Evolutionary conservation across 75 land plant genomes (phyloP), one percentile per base, ranked within the genome.

Genomic region (Cupressus sempervirens): DNA sequence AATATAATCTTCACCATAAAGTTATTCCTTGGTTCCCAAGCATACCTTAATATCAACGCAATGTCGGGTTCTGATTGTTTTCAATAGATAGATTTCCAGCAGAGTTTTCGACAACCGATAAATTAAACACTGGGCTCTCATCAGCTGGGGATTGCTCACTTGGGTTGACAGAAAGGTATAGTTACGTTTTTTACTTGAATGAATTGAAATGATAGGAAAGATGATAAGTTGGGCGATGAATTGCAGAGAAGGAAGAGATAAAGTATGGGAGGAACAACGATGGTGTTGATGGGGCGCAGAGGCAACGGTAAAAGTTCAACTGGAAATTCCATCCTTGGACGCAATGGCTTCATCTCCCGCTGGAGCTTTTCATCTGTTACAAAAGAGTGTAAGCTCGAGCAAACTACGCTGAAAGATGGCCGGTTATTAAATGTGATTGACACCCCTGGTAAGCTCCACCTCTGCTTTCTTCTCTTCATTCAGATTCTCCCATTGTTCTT

Each of bases 271-370:
- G 9, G 41, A 1, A 87, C 86, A 46, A 95, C 94, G 16, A 34
- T 95, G 38, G 95, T 95, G 80, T 85, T 95, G 86, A 90, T 95
- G 40, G 97, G 97, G 48, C 91, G 91, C 1, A 93, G 93, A 1
- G 97, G 97, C 18, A 93, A 94, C 87, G 97, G 97, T 7, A 95
- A 95, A 81, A 95, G 97, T 86, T 94, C 97, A 0, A 95, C 97
- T 16, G 97, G 97, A 7, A 95, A 95, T 88, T 94, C 94, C 81
- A 93, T 95, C 34, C 86, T 95, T 81, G 91, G 79, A 20, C 68
- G 32, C 23, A 88, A 87, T 83, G 87, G 86, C 6, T 94, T 95
- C 82, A 87, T 85, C 85, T 95, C 96, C 43, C 83, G 84, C 85
- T 48, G 79, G 23, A 86, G 92, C 58, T 87, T 86, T 12, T 87